A percentile compares a stretch with the other conserved stretches of the same genome.
These are phyloP conservation scores for Gaultheria prostrata DNA, from an alignment of 148 eudicot species.

Conservation along the genomic window DNA sequence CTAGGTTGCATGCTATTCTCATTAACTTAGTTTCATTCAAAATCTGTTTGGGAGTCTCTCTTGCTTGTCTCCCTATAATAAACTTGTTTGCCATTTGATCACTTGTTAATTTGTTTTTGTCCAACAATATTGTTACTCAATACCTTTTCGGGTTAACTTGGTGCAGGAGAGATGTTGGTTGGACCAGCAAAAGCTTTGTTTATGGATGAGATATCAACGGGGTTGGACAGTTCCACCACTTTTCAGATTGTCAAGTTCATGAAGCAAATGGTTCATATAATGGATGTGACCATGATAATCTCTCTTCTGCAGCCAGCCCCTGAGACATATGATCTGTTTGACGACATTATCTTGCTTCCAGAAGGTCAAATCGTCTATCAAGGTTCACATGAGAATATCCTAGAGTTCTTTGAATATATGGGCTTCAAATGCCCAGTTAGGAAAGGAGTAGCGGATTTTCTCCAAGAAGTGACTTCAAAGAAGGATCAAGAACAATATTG, in stretches of 20 bases:
- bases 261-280: constrained; percentile 49
- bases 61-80: not conserved
- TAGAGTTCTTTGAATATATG: constrained; percentile 39
- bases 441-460: constrained; percentile 49
- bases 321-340: constrained; percentile 42
- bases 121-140: not conserved
- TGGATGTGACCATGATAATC: constrained; percentile 46
- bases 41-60: not conserved
- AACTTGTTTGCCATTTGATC: not conserved
- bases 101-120: not conserved
- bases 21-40: not conserved
- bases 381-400: constrained; percentile 38
- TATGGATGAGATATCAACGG: constrained; percentile 50
- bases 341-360: constrained; percentile 43
- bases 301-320: constrained; percentile 53
- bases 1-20: not conserved
- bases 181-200: constrained; percentile 48
- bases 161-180: constrained; percentile 46
- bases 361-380: constrained; percentile 45
- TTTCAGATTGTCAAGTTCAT: constrained; percentile 36
- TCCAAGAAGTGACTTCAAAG: constrained; percentile 47
- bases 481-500: constrained; percentile 51
- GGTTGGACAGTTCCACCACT: constrained; percentile 49
- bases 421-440: constrained; percentile 54
- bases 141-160: not conserved